These are phyloP conservation scores for Chalara sp. DNA, from an alignment of 2,329 filamentous ascomycete species.

Conservation along the genomic window DNA sequence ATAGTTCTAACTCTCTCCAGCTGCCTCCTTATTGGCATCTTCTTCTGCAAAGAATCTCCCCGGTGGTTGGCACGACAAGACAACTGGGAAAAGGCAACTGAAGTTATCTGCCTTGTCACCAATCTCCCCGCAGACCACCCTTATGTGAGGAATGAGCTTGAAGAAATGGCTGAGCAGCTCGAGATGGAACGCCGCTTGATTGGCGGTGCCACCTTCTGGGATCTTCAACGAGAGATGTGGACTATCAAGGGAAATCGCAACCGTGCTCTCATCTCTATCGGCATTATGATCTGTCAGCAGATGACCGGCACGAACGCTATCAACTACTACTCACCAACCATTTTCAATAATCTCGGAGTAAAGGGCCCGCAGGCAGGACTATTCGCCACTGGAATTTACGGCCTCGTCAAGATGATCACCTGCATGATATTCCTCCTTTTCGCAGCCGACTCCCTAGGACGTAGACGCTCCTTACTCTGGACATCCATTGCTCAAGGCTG, in stretches of 20 bases:
- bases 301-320: slow-evolving; percentile 56
- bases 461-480: slow-evolving; percentile 49
- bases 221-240: slow-evolving; percentile 57
- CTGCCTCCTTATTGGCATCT: slow-evolving; percentile 54
- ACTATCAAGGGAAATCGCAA: slow-evolving; percentile 50
- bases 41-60: slow-evolving; percentile 54
- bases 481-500: slow-evolving; percentile 55
- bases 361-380: slow-evolving; percentile 39
- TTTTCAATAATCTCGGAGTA: slow-evolving; percentile 63
- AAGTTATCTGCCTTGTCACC: slow-evolving; percentile 45
- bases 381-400: slow-evolving; percentile 69
- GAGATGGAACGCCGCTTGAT: slow-evolving; percentile 42
- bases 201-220: slow-evolving; percentile 38
- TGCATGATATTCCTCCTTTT: slow-evolving; percentile 60
- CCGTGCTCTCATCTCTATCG: slow-evolving; percentile 58
- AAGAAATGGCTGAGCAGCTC: slow-evolving; percentile 39
- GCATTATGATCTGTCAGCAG: slow-evolving; percentile 47
- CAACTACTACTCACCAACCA: slow-evolving; percentile 52
- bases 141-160: slow-evolving; percentile 44
- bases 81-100: slow-evolving; percentile 56
- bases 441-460: slow-evolving; percentile 62
- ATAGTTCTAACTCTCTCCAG: background rate
- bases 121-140: slow-evolving; percentile 44
- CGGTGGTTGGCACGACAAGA: slow-evolving; percentile 63
- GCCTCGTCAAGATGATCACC: slow-evolving; percentile 61